These are phyloP conservation scores for Trichoderma orchidacearum DNA, from an alignment of 495 filamentous ascomycete species.

Conservation along the genomic window DNA sequence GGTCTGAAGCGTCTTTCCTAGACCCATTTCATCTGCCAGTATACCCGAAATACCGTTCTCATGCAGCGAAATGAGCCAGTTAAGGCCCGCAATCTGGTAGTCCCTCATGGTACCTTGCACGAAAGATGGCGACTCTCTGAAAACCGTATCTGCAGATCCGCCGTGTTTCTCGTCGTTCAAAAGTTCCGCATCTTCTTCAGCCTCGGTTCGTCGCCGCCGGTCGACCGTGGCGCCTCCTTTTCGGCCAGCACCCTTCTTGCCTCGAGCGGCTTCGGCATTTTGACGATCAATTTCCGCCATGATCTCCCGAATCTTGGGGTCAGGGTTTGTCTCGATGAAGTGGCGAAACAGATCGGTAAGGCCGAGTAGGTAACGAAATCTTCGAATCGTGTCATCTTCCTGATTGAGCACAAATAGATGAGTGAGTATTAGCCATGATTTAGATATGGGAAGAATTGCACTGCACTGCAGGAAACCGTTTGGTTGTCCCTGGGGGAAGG, in stretches of 20 bases:
- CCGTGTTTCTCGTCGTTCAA: constrained; percentile 82
- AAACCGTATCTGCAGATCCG: constrained; percentile 73
- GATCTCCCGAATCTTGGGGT: constrained; percentile 80
- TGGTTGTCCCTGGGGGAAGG: not conserved
- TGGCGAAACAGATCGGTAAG: constrained; percentile 96
- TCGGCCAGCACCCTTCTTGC: constrained; percentile 59
- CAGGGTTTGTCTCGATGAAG: constrained; percentile 95
- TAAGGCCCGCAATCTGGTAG: constrained; percentile 87
- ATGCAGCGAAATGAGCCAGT: constrained; percentile 97
- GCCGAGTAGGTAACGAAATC: constrained; percentile 91
- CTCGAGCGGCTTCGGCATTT: constrained; percentile 61
- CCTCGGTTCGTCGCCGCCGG: constrained; percentile 77
- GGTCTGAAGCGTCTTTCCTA: constrained; percentile 90
- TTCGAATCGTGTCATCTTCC: constrained; percentile 91
- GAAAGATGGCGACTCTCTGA: constrained; percentile 82
- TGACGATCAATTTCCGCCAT: constrained; percentile 88
- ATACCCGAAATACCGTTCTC: constrained; percentile 99
- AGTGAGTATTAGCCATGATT: too few species aligned
- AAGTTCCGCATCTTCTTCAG: constrained; percentile 95
- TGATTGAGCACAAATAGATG: too few species aligned
- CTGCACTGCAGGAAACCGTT: too few species aligned
- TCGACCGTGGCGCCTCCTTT: constrained; percentile 75
- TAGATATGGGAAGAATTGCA: too few species aligned
- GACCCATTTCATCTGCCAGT: constrained; percentile 92
- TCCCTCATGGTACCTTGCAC: constrained; percentile 88